A percentile compares a stretch with the other conserved stretches of the same genome.
Evolutionary conservation across 176 grass and related monocot genomes (phyloP).

Genomic region (Hordeum vulgare): DNA sequence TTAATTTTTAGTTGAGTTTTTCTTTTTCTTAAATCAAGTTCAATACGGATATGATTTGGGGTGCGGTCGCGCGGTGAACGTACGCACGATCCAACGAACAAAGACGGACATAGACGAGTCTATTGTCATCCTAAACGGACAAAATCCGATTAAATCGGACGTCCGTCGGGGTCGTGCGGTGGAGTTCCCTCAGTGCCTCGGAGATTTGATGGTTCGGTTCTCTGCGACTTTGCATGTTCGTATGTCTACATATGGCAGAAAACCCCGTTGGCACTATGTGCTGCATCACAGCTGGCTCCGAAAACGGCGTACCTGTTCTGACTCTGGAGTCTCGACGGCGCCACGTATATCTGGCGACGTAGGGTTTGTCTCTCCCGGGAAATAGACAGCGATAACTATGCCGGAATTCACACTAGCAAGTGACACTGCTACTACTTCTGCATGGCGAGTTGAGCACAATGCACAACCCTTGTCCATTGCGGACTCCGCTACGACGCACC

Average conservation of each 20-base stretch:
- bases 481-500: not conserved
- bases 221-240: not conserved
- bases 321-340: not conserved
- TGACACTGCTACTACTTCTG: not conserved
- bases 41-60: too few species aligned
- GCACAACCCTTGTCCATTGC: not conserved
- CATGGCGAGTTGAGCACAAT: not conserved
- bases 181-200: too few species aligned
- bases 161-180: too few species aligned
- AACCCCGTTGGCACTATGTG: not conserved
- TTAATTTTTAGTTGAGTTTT: too few species aligned
- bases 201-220: not conserved
- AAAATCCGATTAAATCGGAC: too few species aligned
- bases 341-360: conserved; percentile 5
- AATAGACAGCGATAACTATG: not conserved
- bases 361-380: not conserved
- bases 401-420: not conserved
- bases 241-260: not conserved
- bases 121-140: too few species aligned
- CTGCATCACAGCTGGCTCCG: conserved; percentile 22
- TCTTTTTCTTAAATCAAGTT: too few species aligned
- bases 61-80: too few species aligned
- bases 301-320: conserved; percentile 4
- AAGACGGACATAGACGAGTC: too few species aligned
- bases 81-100: too few species aligned